Base-by-base conservation (phyloP, 2,329 filamentous ascomycete species). In the Ceratocystis colombiana region DNA sequence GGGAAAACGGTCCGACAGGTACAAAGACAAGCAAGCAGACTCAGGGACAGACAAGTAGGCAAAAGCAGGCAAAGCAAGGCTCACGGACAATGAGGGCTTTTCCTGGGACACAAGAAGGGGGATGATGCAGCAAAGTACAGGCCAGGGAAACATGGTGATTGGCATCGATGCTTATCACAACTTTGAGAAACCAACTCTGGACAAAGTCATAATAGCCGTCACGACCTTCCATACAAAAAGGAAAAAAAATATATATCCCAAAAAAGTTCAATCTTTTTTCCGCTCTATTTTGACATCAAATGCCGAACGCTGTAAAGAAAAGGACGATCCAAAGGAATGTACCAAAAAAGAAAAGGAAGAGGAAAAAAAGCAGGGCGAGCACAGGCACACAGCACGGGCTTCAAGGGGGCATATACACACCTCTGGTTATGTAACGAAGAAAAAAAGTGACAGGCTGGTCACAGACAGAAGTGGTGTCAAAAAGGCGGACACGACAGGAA, bases 361-460 rank as follows among this genome's bases (percentile, higher is more conserved):
- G 12, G n/a, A 22, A 64, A 64, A 44, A 61, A 53, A 55, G 30
- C 22, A 45, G n/a, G 37, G 50, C 50, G n/a, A 65, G 50, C 64
- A 59, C 53, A 45, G 53, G 64, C 57, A 50, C 48, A 50, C 48
- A 50, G 17, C 48, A 53, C 20, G 25, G 37, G 37, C 37, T 41
- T 10, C 10, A 41, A 41, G 37, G 37, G 37, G 37, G 37, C n/a
- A 53, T 33, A 59, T 45, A 64, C 63, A 55, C 48, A 64, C 63
- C 63, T 64, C 50, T 59, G 50, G 63, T 59, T 37, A 64, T 64
- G 57, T 59, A 59, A 59, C 48, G 55, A 33, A 30, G 12, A 33
- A 59, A 53, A 53, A 45, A 37, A 37, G 65, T 64, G 65, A 67
- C 65, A 67, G 53, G 53, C 62, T 67, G 62, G 65, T 64, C 65